Conservation (phyloP, 805 yeast genomes). For the Suhomyces prunicola region DNA sequence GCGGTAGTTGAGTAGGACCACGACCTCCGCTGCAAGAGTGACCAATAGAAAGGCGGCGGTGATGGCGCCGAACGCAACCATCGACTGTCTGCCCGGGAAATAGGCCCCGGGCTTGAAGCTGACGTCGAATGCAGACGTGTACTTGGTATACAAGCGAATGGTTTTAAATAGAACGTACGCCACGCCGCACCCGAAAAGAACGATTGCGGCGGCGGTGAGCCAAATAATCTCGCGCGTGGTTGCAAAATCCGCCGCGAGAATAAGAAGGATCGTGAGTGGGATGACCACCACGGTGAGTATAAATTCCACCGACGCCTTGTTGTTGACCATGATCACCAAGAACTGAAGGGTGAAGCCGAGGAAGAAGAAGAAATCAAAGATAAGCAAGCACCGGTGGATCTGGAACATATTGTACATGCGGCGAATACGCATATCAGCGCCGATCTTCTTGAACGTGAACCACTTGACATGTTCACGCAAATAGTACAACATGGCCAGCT, state of each 20-base stretch:
- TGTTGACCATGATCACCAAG: conserved; percentile 41
- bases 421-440: conserved; percentile 43
- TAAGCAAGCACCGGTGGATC: conserved; percentile 36
- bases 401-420: conserved; percentile 37
- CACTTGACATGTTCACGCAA: conserved; percentile 42
- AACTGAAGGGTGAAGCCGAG: conserved; percentile 50
- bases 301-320: conserved; percentile 39
- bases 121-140: conserved; percentile 32
- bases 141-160: conserved; percentile 43
- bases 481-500: conserved; percentile 22
- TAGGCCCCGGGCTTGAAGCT: conserved; percentile 30
- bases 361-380: conserved; percentile 47
- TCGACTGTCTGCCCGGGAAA: conserved; percentile 45
- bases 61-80: conserved; percentile 43
- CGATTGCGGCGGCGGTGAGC: conserved; percentile 25
- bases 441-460: conserved; percentile 47
- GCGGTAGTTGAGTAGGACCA: conserved; percentile 11
- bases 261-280: conserved; percentile 40
- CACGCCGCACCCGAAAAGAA: conserved; percentile 36
- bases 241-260: conserved; percentile 35
- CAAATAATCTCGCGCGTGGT: conserved; percentile 31
- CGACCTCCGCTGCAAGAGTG: conserved; percentile 24
- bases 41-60: conserved; percentile 36
- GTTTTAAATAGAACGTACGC: conserved; percentile 48
- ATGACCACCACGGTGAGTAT: conserved; percentile 44